Evolutionary conservation across 768 basidiomycete genomes (phyloP).

Genomic region (Calvatia gigantea): DNA sequence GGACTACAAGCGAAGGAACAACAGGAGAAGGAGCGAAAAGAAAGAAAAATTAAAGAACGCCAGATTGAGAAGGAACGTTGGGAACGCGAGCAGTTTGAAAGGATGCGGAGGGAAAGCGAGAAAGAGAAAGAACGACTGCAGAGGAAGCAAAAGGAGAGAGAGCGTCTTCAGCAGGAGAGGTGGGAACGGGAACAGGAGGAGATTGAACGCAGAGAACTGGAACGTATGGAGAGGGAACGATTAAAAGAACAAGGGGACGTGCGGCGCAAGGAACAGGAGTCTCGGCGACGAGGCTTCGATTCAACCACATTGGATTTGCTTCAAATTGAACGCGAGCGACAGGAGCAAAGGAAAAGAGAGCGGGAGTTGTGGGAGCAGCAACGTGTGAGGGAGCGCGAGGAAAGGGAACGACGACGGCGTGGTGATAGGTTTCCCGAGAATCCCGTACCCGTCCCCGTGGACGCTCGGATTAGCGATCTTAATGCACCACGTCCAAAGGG

Average conservation of each 20-base stretch:
- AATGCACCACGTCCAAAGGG: not conserved
- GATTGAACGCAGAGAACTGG: constrained; percentile 13
- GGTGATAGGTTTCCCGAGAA: not conserved
- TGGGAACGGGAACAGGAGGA: constrained; percentile 14
- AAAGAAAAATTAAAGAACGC: constrained; percentile 11
- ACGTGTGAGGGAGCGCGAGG: constrained; percentile 12
- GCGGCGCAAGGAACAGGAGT: constrained; percentile 13
- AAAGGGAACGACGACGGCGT: constrained; percentile 10
- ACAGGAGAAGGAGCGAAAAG: constrained; percentile 6
- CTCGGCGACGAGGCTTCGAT: constrained; percentile 7
- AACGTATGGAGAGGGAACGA: constrained; percentile 14
- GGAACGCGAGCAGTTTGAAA: constrained; percentile 9
- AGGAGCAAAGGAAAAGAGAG: constrained; percentile 11
- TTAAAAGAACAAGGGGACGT: constrained; percentile 14
- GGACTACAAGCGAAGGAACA: constrained; percentile 9
- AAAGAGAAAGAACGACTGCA: constrained; percentile 17
- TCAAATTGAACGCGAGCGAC: constrained; percentile 12
- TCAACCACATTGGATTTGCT: constrained; percentile 4
- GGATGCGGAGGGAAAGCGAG: constrained; percentile 7
- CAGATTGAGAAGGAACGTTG: no score
- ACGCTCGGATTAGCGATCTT: not conserved
- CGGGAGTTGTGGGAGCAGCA: constrained; percentile 7
- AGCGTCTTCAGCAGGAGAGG: constrained; percentile 12
- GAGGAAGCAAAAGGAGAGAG: constrained; percentile 14
- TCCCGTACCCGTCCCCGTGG: not conserved